Evolutionary conservation across 495 filamentous ascomycete genomes (phyloP).

Genomic region (Chaetomidium leptoderma): DNA sequence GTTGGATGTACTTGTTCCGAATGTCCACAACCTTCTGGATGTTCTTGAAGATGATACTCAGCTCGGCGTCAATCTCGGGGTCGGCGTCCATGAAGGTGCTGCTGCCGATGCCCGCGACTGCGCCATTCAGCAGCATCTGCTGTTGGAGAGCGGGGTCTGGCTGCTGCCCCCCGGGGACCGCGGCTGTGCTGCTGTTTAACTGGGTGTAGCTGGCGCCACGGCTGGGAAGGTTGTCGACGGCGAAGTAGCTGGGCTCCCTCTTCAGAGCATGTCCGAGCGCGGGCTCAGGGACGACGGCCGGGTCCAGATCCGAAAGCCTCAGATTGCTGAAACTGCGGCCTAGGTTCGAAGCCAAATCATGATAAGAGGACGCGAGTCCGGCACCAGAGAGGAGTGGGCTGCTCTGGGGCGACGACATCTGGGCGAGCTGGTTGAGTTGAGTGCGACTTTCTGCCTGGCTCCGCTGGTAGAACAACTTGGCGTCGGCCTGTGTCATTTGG

Average conservation of each 20-base stretch:
- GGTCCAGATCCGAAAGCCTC: constrained; percentile 19
- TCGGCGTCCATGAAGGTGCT: constrained; percentile 53
- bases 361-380: constrained; percentile 30
- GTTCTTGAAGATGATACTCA: constrained; percentile 79
- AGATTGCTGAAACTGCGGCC: constrained; percentile 11
- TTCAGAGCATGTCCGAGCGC: constrained; percentile 3
- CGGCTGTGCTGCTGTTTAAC: not conserved
- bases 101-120: constrained; percentile 32
- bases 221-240: constrained; percentile 13
- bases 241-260: constrained; percentile 20
- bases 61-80: constrained; percentile 70
- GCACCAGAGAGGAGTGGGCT: constrained; percentile 47
- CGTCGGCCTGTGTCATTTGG: constrained; percentile 82
- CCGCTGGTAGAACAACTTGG: constrained; percentile 91
- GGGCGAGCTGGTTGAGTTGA: constrained; percentile 47
- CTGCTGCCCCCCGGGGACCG: constrained; percentile 29
- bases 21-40: constrained; percentile 78
- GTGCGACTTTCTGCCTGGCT: constrained; percentile 61
- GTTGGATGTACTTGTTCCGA: constrained; percentile 79
- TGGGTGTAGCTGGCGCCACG: constrained; percentile 21
- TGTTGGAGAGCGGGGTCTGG: constrained; percentile 26
- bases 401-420: constrained; percentile 41
- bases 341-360: constrained; percentile 18
- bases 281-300: constrained; percentile 13
- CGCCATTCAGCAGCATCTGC: constrained; percentile 29